Evolutionary conservation across 192 early-diverging fungal genomes (phyloP).

Genomic region (Backusella circina): DNA sequence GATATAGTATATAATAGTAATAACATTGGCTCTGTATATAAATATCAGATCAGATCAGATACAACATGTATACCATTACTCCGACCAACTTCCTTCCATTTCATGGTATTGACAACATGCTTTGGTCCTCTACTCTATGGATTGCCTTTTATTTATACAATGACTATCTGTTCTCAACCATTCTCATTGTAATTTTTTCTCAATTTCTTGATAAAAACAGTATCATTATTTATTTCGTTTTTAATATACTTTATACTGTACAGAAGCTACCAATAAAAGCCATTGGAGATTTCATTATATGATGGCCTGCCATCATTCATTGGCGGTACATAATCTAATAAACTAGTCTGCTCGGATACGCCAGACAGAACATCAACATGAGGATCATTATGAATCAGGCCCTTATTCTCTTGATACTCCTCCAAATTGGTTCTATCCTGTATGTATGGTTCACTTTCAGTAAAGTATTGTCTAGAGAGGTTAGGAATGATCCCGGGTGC

Average conservation of each 20-base stretch:
- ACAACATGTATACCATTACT: too few species aligned
- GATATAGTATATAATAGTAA: too few species aligned
- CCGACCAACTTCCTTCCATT: too few species aligned
- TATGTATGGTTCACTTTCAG: not conserved
- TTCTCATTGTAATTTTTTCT: too few species aligned
- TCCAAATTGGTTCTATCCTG: not conserved
- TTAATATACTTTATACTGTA: not conserved
- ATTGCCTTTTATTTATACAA: too few species aligned
- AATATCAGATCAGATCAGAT: too few species aligned
- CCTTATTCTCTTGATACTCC: not conserved
- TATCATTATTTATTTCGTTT: not conserved
- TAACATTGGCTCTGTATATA: too few species aligned
- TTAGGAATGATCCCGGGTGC: constrained; percentile 18
- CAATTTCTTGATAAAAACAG: too few species aligned
- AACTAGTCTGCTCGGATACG: not conserved
- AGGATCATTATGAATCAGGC: constrained; percentile 25
- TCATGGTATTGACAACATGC: too few species aligned
- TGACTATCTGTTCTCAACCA: too few species aligned
- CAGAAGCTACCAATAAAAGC: constrained; percentile 6
- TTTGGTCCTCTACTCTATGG: too few species aligned
- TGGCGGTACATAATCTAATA: not conserved
- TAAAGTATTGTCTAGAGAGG: constrained; percentile 6
- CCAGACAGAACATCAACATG: constrained; percentile 26
- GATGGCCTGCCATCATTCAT: constrained; percentile 16
- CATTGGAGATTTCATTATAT: not conserved